Evolutionary conservation across 1,284 basidiomycete genomes (phyloP), one percentile per base, ranked within the genome.

Genomic region (Testicularia cyperi): DNA sequence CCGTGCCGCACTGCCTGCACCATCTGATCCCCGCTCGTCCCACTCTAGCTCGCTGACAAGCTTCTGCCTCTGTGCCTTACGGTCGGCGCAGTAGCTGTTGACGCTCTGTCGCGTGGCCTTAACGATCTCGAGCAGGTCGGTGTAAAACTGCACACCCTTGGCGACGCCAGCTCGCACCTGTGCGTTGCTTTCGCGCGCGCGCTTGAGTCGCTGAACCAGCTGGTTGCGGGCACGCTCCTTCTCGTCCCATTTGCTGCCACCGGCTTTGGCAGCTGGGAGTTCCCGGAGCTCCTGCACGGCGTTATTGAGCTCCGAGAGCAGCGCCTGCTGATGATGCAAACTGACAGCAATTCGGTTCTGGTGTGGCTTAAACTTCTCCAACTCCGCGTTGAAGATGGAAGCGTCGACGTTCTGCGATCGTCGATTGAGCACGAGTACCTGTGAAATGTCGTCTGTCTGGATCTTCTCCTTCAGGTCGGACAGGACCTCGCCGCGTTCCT

Each of bases 391-490:
- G 69, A 97, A 97, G 14, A 97, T 81, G 1, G 88, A 83, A 0
- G 88, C 86, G 65, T 97, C 91, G 4, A 88, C 86, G 27, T 85
- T 85, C 20, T 84, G 83, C 54, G 90, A 87, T 7, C 92, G 86
- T 13, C 90, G 85, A 74, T 96, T 95, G 40, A 97, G 83, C 2
- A 98, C 83, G 1, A 98, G 83, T 1, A 96, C 81, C 73, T 95
- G 91, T 0, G 92, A 97, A 8, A 98, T 94, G 69, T 98, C 95
- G 78, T 98, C 95, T 22, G 83, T 82, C 83, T 96, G 95, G 34
- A 97, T 84, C 89, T 90, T 91, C 35, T 95, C 90, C 77, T 97
- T 97, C 36, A 98, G 81, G 74, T 97, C 92, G 74, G 88, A 90
- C 35, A 98, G 79, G 0, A 92, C 86, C 53, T 92, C 88, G 16